Base-by-base conservation (phyloP, 371 early-diverging fungal species). In the Syncephalastrum sp. region DNA sequence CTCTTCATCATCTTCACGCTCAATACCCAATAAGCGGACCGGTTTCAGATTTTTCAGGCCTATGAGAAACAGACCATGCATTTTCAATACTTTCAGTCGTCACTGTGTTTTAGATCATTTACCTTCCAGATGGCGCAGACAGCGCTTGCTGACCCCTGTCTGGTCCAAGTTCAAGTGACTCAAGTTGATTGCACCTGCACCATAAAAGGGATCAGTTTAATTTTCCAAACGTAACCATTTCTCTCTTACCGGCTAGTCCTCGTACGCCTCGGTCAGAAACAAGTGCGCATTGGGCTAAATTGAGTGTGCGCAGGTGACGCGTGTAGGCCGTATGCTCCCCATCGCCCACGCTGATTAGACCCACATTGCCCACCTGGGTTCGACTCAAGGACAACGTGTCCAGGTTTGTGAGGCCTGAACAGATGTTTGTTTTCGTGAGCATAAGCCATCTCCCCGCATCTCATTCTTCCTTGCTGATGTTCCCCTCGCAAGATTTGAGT, bases 91-190 rank as follows among this genome's bases (percentile, higher is more conserved):
- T 50, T 42, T 41, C 15, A 7, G 4, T 5, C 27, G 7, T 44
- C 13, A 33, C 7, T 49, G n/a, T 24, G 25, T 15, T 15, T 41
- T 33, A 21, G 42, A 50, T 48, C 42, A 12, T 59, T 59, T 62
- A 72, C 76, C 67, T 66, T 64, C 41, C 23, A 75, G 57, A 50
- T 70, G 59, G 21, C 54, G 60, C 17, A 68, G 49, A 47, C 77
- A 77, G 13, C 56, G 56, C 46, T 53, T 57, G 49, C 65, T 70
- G 16, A 71, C 77, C 29, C 51, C 42, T 5, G 77, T 77, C 42
- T 67, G 63, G 51, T 77, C 74, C 67, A 77, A 42, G 47, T 71
- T 77, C 12, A 77, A 61, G 42, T 67, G 57, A 52, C 64, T 67
- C 27, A 77, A 64, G 49, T 77, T 70, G n/a, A 65, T 21, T 60